Evolutionary conservation across 2,329 filamentous ascomycete genomes (phyloP), one percentile per base, ranked within the genome.

Genomic region (Dryadomyces sulphureus): DNA sequence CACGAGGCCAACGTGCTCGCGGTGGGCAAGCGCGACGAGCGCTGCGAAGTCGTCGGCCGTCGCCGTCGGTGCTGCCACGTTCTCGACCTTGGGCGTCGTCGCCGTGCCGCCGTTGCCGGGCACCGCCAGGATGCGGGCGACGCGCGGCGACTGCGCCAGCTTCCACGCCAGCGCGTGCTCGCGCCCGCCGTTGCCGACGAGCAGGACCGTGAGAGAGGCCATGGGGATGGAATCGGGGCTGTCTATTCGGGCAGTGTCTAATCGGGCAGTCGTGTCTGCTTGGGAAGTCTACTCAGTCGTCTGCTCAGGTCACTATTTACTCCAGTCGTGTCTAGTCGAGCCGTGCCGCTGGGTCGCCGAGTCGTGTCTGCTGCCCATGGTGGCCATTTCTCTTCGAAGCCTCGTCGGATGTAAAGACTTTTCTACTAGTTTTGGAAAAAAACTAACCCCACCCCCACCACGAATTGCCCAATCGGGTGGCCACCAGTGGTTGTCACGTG

Each of bases 141-240:
- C 85, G 40, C 73, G 72, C 38, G 80, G 70, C 16, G 88, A 94
- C 62, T 94, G 83, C 58, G 81, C 78, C 51, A 96, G 71, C 66
- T 93, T 95, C 89, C 89, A 96, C 38, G 89, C 88, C 52, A 95
- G 75, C 41, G 89, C 86, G 65, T 96, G 88, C 67, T 98, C 92
- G 57, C 92, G 81, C 56, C 90, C 92, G 54, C 92, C 92, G 60
- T 90, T 94, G 58, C 92, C 90, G 54, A 96, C 79, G 52, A 96
- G 79, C 52, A 96, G 79, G 55, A 95, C 43, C 5, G 49, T 53
- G 41, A 30, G 32, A 22, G 44, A 43, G 19, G 43, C 45, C 49
- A 52, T 50, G 4, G 32, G 38, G 16, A 35, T 12, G 16, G 12
- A 35, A n/a, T 12, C 11, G 27, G 27, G 27, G 27, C 7, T 7